These are phyloP conservation scores for Cordyceps cicadae DNA, from an alignment of 2,329 filamentous ascomycete genomes.

Conservation along the genomic window DNA sequence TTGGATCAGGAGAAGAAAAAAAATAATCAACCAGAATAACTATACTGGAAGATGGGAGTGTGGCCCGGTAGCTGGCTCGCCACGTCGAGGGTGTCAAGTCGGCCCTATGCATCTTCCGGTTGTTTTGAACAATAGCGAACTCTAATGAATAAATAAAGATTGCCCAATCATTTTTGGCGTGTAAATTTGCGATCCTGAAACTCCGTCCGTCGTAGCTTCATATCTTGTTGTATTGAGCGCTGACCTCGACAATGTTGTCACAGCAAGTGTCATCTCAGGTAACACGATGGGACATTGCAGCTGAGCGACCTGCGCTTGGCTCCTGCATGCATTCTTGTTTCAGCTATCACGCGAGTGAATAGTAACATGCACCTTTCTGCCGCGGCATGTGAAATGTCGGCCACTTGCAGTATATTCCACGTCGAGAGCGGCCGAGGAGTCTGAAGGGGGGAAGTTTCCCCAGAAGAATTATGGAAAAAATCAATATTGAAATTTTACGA, in stretches of 20 bases:
- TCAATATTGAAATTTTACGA: too few species aligned
- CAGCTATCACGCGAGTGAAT: not conserved
- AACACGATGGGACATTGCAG: not conserved
- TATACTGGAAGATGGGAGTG: too few species aligned
- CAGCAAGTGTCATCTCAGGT: not conserved
- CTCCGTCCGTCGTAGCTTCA: not conserved
- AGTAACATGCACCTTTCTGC: not conserved
- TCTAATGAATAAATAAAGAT: not conserved
- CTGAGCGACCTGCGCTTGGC: not conserved
- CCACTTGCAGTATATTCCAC: not conserved
- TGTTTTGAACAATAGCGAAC: not conserved
- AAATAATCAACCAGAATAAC: too few species aligned
- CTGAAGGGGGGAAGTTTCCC: not conserved
- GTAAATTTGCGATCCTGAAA: not conserved
- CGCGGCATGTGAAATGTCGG: not conserved
- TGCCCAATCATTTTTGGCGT: not conserved
- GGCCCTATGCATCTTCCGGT: not conserved
- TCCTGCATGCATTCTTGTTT: constrained; percentile 3
- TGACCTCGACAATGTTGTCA: too few species aligned
- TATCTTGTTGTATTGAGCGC: not conserved
- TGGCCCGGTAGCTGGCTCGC: too few species aligned
- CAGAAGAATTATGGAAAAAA: too few species aligned
- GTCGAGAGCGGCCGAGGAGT: not conserved
- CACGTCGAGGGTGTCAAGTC: not conserved
- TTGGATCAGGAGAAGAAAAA: too few species aligned